phyloP scores from a whole-genome alignment of 495 filamentous ascomycete genomes.

The Penicillium turbatum region DNA sequence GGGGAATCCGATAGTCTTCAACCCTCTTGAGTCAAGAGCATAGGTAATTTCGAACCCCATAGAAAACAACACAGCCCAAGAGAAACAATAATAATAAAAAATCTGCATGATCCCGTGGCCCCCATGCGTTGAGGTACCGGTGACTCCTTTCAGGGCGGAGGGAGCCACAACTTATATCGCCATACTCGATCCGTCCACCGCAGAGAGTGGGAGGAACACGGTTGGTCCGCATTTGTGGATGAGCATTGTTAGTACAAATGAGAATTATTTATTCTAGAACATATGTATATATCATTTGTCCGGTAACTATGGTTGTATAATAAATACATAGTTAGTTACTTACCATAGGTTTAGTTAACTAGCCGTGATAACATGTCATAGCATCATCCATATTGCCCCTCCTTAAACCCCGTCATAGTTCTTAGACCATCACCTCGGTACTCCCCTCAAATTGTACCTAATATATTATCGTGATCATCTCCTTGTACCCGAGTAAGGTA shows the following conservation, averaged over 20 bases:
- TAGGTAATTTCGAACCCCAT: no score
- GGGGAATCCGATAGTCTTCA: background rate
- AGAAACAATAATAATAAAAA: background rate
- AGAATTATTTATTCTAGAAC: no score
- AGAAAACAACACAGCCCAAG: no score
- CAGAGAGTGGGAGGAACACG: background rate
- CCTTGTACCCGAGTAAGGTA: constrained; percentile 24
- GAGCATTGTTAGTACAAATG: background rate
- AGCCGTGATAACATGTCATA: constrained; percentile 16
- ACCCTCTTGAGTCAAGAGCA: background rate
- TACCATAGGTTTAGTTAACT: no score
- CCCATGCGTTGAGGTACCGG: constrained; percentile 10
- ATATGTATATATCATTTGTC: no score
- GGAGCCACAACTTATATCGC: constrained; percentile 14
- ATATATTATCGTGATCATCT: constrained; percentile 8
- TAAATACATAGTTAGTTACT: no score
- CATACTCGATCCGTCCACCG: constrained; percentile 23
- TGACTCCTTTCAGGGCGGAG: constrained; percentile 27
- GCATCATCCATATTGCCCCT: constrained; percentile 16
- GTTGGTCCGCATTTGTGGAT: background rate
- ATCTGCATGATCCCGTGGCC: constrained; percentile 15
- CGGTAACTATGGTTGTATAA: no score
- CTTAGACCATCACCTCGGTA: constrained; percentile 4
- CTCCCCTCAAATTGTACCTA: background rate
- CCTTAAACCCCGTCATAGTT: constrained; percentile 5